These are phyloP conservation scores for Tolypocladium inflatum DNA, from an alignment of 2,329 filamentous ascomycete genomes.

Conservation along the genomic window DNA sequence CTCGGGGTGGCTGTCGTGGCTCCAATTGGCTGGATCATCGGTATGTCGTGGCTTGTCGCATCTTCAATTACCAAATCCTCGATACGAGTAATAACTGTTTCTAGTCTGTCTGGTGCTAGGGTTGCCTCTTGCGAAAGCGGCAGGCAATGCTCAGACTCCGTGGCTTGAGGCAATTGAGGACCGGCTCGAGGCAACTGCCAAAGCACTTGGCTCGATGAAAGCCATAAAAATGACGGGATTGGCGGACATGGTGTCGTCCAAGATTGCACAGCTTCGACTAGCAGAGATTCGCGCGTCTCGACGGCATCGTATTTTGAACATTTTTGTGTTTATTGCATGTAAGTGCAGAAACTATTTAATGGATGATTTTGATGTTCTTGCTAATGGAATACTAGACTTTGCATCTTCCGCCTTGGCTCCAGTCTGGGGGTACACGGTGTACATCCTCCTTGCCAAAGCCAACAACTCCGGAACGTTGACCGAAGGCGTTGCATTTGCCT, in stretches of 20 bases:
- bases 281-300: slow-evolving; percentile 23
- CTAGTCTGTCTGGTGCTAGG: slow-evolving; percentile 7
- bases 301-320: slow-evolving; percentile 12
- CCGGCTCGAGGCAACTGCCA: slow-evolving; percentile 13
- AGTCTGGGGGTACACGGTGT: slow-evolving; percentile 10
- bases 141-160: slow-evolving; percentile 11
- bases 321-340: slow-evolving; percentile 8
- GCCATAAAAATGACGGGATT: slow-evolving; percentile 32
- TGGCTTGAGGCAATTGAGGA: slow-evolving; percentile 17
- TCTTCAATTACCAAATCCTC: neutral
- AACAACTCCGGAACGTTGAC: slow-evolving; percentile 7
- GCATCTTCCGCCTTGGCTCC: slow-evolving; percentile 9
- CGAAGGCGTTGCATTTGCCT: slow-evolving; percentile 10
- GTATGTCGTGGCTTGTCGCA: slow-evolving; percentile 3
- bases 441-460: slow-evolving; percentile 6
- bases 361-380: too few species aligned
- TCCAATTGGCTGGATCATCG: slow-evolving; percentile 11
- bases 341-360: neutral
- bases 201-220: slow-evolving; percentile 22
- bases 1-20: slow-evolving; percentile 12
- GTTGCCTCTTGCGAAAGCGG: slow-evolving; percentile 10
- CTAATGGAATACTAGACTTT: slow-evolving; percentile 1
- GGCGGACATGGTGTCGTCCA: slow-evolving; percentile 18
- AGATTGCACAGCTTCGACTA: slow-evolving; percentile 23
- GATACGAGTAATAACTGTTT: neutral